Conservation (phyloP, 129 eudicot genomes). For the Lonicera japonica region DNA sequence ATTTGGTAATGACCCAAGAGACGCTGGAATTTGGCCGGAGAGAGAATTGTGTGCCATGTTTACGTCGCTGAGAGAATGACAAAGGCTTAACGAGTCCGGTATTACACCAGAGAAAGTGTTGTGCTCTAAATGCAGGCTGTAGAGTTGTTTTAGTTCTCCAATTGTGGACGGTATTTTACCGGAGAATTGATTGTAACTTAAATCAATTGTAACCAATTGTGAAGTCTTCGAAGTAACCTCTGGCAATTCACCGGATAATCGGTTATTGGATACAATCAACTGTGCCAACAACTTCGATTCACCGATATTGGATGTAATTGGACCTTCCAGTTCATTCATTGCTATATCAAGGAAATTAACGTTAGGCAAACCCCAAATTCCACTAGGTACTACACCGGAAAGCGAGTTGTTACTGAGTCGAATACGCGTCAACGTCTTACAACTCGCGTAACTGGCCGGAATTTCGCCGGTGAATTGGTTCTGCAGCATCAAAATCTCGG, state of each 20-base stretch:
- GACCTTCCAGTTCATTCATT: conserved; percentile 40
- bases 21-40: conserved; percentile 58
- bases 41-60: conserved; percentile 60
- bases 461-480: conserved; percentile 31
- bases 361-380: conserved; percentile 47
- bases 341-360: conserved; percentile 36
- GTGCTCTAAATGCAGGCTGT: conserved; percentile 43
- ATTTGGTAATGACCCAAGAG: conserved; percentile 50
- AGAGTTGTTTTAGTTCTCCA: conserved; percentile 46
- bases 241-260: conserved; percentile 60
- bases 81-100: conserved; percentile 57
- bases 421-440: conserved; percentile 24
- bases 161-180: conserved; percentile 56
- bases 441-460: conserved; percentile 27
- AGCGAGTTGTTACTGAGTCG: conserved; percentile 43
- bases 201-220: conserved; percentile 41
- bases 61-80: conserved; percentile 51
- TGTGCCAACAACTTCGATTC: conserved; percentile 48
- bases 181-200: conserved; percentile 53
- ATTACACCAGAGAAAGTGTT: conserved; percentile 59
- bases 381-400: conserved; percentile 40
- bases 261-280: conserved; percentile 45
- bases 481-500: conserved; percentile 23
- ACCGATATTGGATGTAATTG: conserved; percentile 45
- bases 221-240: conserved; percentile 42